These are phyloP conservation scores for Tieghemostelium lacteum DNA, from an alignment of 78 protist species.

Conservation along the genomic window DNA sequence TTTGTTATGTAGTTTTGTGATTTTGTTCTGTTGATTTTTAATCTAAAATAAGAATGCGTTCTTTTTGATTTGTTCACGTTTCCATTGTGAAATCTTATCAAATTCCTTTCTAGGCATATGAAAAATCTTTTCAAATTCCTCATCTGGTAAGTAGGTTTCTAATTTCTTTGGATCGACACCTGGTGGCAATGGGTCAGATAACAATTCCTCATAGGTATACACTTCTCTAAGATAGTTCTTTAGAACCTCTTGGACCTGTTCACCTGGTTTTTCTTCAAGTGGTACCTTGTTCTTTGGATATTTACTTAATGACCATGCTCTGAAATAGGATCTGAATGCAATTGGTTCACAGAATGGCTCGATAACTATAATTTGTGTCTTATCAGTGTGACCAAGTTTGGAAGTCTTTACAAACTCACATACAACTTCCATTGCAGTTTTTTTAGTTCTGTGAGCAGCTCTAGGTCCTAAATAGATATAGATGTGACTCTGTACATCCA, in stretches of 20 bases:
- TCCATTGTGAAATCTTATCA: conserved; percentile 74
- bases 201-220: conserved; percentile 70
- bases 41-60: conserved; percentile 36
- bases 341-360: conserved; percentile 60
- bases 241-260: conserved; percentile 40
- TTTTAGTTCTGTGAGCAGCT: conserved; percentile 41
- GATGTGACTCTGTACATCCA: conserved; percentile 57
- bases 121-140: conserved; percentile 75
- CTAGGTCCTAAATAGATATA: conserved; percentile 65
- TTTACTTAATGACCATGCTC: conserved; percentile 54
- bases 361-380: neutral
- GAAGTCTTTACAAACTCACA: conserved; percentile 27
- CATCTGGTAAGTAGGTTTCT: conserved; percentile 63
- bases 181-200: conserved; percentile 68
- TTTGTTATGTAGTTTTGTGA: too few species aligned
- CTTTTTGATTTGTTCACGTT: conserved; percentile 53
- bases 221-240: conserved; percentile 67
- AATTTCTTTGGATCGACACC: conserved; percentile 71
- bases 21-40: neutral
- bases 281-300: conserved; percentile 70
- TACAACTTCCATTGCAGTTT: conserved; percentile 49
- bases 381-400: conserved; percentile 24
- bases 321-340: conserved; percentile 46
- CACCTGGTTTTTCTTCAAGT: conserved; percentile 30
- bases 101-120: conserved; percentile 53